Evolutionary conservation across 78 protist genomes (phyloP), one percentile per base, ranked within the genome.

Genomic region (Dictyostelium firmibasis): DNA sequence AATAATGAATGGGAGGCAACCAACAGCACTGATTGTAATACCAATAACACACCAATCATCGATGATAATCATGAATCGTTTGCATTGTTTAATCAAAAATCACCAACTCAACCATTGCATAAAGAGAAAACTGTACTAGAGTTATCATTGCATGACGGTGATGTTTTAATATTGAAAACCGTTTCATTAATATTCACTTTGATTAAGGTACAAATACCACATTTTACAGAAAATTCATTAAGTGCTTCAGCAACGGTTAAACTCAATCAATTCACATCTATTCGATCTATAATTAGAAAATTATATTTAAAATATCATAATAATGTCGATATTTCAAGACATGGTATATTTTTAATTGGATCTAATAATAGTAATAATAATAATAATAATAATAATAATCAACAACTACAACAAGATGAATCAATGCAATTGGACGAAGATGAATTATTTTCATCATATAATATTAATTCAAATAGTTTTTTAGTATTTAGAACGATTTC

Each of bases 1-100:
- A 69, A 78, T 33, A 84, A 89, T 18, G 94, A 89, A 81, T 89
- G 94, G 94, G 94, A 89, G 29, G 23, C 87, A 25, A 75, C 62
- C 7, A 62, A 3, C n/a, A 50, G 16, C 9, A n/a, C 16, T 50
- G 35, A 11, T 57, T 13, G n/a, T 8, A 8, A 1, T 31, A 78
- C 1, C 84, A 78, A 8, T 25, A 20, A 2, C 31, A 9, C 29
- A 38, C 35, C 18, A 20, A 35, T 31, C 18, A 38, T 8, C 20
- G 38, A 75, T 79, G 38, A 82, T 33, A n/a, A 33, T 57, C 86
- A 82, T 33, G 41, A 82, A 57, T 57, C 60, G 18, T 82, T 57
- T 33, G 70, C 86, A 33, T 57, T 82, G 8, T 82, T 82, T 82
- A 14, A 27, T 18, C 14, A 29, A 29, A 18, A 69, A 6, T 16